phyloP scores from a whole-genome alignment of 495 filamentous ascomycete genomes.

The Thozetella sp. region DNA sequence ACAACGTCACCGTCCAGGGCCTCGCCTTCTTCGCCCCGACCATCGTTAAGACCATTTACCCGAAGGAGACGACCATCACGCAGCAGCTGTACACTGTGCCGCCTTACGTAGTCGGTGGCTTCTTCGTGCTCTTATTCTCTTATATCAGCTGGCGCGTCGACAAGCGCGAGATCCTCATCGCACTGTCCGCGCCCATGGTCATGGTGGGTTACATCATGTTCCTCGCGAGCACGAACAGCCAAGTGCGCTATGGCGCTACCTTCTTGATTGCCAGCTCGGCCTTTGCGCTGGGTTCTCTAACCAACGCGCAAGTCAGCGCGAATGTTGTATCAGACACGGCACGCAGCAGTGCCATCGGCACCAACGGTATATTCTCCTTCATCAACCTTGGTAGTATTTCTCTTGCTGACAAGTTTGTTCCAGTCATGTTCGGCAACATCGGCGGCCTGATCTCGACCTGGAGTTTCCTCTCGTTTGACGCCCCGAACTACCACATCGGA shows the following conservation, averaged over 20 bases:
- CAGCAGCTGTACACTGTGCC: conserved; percentile 66
- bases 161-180: conserved; percentile 63
- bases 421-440: conserved; percentile 72
- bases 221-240: conserved; percentile 52
- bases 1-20: conserved; percentile 78
- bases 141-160: conserved; percentile 63
- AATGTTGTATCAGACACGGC: conserved; percentile 75
- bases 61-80: conserved; percentile 49
- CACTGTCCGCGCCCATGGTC: conserved; percentile 53
- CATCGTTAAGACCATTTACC: conserved; percentile 71
- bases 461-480: conserved; percentile 66
- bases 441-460: conserved; percentile 74
- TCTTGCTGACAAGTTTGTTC: not conserved
- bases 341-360: conserved; percentile 64
- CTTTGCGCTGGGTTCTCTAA: conserved; percentile 68
- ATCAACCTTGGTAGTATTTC: not conserved
- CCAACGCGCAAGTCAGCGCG: conserved; percentile 66
- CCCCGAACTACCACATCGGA: conserved; percentile 70
- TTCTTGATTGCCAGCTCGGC: conserved; percentile 69
- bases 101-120: conserved; percentile 69
- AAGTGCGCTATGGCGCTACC: conserved; percentile 68
- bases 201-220: conserved; percentile 77
- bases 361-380: conserved; percentile 25
- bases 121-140: conserved; percentile 66
- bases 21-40: conserved; percentile 74